A percentile compares a stretch with the other conserved stretches of the same genome.
phyloP scores from a whole-genome alignment of 2,329 filamentous ascomycete genomes.

The Cercospora sojina region DNA sequence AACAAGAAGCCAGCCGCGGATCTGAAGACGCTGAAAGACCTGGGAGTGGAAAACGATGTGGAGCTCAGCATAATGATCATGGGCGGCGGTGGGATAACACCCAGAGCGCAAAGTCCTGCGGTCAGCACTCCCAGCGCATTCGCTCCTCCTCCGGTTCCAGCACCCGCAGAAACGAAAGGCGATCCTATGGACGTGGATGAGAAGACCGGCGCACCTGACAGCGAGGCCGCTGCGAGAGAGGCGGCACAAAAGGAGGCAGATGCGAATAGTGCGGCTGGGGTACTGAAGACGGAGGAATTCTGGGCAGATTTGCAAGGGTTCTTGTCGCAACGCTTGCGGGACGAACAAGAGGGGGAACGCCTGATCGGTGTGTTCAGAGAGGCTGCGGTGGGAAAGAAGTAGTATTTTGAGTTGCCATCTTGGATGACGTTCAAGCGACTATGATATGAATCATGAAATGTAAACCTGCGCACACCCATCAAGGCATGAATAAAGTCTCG shows the following conservation, averaged over 20 bases:
- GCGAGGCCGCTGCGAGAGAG: constrained; percentile 39
- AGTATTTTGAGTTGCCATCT: constrained; percentile 1
- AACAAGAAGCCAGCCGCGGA: constrained; percentile 76
- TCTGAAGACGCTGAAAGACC: constrained; percentile 36
- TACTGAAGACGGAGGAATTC: constrained; percentile 71
- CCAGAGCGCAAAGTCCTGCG: constrained; percentile 42
- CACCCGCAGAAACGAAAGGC: constrained; percentile 24
- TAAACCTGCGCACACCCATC: background rate
- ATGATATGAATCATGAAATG: constrained; percentile 2
- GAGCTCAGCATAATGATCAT: constrained; percentile 90
- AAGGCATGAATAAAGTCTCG: background rate
- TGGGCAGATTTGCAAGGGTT: constrained; percentile 85
- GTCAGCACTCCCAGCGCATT: constrained; percentile 31
- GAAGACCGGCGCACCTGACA: constrained; percentile 31
- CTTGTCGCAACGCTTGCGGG: constrained; percentile 73
- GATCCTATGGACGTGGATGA: constrained; percentile 38
- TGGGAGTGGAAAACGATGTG: constrained; percentile 53
- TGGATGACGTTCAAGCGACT: background rate
- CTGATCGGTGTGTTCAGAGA: constrained; percentile 61
- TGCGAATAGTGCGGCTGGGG: constrained; percentile 43
- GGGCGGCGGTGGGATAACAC: constrained; percentile 51
- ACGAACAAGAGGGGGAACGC: constrained; percentile 63
- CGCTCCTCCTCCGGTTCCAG: constrained; percentile 37
- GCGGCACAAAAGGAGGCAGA: constrained; percentile 57
- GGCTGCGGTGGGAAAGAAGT: constrained; percentile 10